Evolutionary conservation across 2,329 filamentous ascomycete species (phyloP), one percentile per base, ranked within the genome.

Genomic region (Cercospora berteroae): DNA sequence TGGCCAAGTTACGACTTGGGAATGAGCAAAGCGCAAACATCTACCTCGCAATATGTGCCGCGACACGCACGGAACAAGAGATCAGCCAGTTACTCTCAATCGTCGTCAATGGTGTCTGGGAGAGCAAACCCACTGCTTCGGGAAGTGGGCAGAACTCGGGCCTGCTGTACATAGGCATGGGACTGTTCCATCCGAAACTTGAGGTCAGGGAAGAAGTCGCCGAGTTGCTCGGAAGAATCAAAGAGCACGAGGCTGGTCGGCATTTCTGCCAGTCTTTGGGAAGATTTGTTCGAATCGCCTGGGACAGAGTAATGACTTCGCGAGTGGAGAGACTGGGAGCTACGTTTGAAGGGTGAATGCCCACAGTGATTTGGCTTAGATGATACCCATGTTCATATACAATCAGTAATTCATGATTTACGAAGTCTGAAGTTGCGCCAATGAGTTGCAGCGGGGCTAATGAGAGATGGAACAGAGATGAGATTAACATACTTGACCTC

Each of bases 221-320:
- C 1, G 91, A 91, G 68, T 81, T 99, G 39, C 80, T 99, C 23
- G 93, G 94, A 72, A 86, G 93, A 23, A 89, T 99, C 64, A 87
- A 89, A 72, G 89, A 90, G 66, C 94, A 99, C 79, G 91, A 96
- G 76, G 95, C 93, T 9, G 95, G 95, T 1, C 87, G 93, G 75
- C 93, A 98, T 80, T 98, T 95, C 85, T 99, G 94, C 92, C 88
- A 86, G 71, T 88, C 88, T 31, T 82, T 99, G 59, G 95, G 93
- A 66, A 85, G 92, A 55, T 99, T 97, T 77, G 90, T 94, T 73
- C 96, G 94, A 80, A 81, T 96, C 70, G 94, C 91, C 3, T 97
- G 90, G 75, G 89, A 90, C 72, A 86, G 94, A 59, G 88, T 96
- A 59, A 89, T 90, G 77, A 86, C 42, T 42, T 52, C 42, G 27